phyloP scores from a whole-genome alignment of 108 stramenopile genomes.

The Cyclotella atomus region DNA sequence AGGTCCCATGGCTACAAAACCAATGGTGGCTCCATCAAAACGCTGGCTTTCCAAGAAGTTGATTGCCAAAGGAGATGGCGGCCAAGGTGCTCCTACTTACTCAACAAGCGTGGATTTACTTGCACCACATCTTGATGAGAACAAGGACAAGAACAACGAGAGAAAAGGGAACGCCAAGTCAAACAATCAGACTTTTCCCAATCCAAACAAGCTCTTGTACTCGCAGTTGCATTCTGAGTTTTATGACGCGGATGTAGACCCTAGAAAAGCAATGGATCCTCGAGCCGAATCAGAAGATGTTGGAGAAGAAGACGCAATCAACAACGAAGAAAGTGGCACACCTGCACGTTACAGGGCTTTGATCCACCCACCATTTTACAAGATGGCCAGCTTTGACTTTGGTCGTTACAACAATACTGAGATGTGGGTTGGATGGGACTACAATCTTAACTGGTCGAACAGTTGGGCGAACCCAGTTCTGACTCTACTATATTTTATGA shows the following conservation, averaged over 20 bases:
- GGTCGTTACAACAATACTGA: conserved; percentile 69
- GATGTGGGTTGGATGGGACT: conserved; percentile 85
- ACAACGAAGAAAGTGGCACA: conserved; percentile 43
- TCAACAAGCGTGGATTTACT: conserved; percentile 21
- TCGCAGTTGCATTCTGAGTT: conserved; percentile 48
- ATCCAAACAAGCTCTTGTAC: conserved; percentile 77
- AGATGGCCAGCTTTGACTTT: conserved; percentile 69
- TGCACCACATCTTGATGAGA: background rate
- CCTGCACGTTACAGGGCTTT: conserved; percentile 67
- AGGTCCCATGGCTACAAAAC: conserved; percentile 57
- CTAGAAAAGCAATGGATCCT: conserved; percentile 25
- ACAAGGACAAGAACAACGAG: background rate
- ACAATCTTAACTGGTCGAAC: conserved; percentile 68
- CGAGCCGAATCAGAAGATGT: conserved; percentile 4
- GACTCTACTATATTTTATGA: conserved; percentile 72
- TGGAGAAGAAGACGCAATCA: conserved; percentile 33
- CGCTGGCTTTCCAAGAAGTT: conserved; percentile 52
- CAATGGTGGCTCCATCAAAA: conserved; percentile 40
- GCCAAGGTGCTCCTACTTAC: conserved; percentile 37
- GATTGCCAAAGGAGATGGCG: conserved; percentile 9
- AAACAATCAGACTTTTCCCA: conserved; percentile 20
- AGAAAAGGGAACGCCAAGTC: background rate
- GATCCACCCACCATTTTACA: conserved; percentile 53
- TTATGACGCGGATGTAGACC: conserved; percentile 62
- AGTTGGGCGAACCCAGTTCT: conserved; percentile 66